A percentile compares a stretch with the other conserved stretches of the same genome.
These are phyloP conservation scores for Candida multigemmis DNA, from an alignment of 805 yeast species.

Conservation along the genomic window DNA sequence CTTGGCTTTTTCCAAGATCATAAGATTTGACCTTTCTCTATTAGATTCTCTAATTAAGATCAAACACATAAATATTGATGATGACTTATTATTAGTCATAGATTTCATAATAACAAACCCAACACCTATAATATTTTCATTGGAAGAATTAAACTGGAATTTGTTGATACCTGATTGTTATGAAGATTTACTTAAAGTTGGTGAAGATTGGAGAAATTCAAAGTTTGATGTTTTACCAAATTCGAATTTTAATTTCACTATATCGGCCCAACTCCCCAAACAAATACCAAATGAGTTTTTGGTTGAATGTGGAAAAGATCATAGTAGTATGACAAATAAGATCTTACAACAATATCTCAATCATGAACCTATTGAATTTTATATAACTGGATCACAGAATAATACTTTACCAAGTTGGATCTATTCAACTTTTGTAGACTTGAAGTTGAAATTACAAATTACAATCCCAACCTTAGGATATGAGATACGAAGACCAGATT, in stretches of 20 bases:
- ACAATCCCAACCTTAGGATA: constrained; percentile 2
- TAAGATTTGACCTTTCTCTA: too few relatives aligned
- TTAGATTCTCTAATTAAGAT: too few relatives aligned
- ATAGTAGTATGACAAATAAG: constrained; percentile 10
- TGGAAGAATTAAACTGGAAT: too few relatives aligned
- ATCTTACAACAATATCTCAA: constrained; percentile 10
- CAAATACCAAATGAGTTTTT: constrained; percentile 10
- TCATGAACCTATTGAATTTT: constrained; percentile 8
- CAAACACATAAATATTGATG: too few relatives aligned
- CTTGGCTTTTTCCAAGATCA: too few relatives aligned
- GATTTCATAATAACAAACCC: too few relatives aligned
- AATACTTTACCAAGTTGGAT: too few relatives aligned
- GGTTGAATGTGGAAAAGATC: constrained; percentile 9
- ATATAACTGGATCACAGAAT: constrained; percentile 9
- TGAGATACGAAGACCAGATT: constrained; percentile 11
- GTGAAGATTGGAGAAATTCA: constrained; percentile 11
- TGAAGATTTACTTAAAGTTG: constrained; percentile 9
- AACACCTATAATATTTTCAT: too few relatives aligned
- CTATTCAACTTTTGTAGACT: constrained; percentile 2
- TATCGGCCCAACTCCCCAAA: constrained; percentile 11
- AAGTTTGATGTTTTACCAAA: constrained; percentile 8
- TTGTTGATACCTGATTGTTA: constrained; percentile 17
- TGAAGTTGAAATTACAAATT: constrained; percentile 1
- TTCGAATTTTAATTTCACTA: constrained; percentile 8
- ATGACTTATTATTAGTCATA: too few relatives aligned